These are phyloP conservation scores for Mycena sanguinolenta DNA, from an alignment of 768 basidiomycete species.

Conservation along the genomic window DNA sequence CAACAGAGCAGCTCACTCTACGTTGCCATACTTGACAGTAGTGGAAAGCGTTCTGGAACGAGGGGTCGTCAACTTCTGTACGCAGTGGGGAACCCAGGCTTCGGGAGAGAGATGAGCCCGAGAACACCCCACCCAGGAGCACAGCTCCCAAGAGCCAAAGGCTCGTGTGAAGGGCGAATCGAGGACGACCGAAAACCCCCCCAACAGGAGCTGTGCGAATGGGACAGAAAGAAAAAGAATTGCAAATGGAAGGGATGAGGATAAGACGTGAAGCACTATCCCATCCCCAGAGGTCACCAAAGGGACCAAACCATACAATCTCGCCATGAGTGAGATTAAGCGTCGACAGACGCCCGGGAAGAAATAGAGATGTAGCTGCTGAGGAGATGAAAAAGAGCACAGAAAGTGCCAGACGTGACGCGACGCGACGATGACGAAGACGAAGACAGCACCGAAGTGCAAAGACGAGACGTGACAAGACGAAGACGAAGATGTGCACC, in stretches of 20 bases:
- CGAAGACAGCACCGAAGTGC: no score
- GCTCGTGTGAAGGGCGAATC: slow-evolving; percentile 24
- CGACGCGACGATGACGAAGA: no score
- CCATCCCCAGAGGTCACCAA: background rate
- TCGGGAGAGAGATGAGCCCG: slow-evolving; percentile 3
- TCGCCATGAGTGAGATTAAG: background rate
- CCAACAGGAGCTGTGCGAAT: slow-evolving; percentile 17
- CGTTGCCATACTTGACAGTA: no score
- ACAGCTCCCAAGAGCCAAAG: slow-evolving; percentile 24
- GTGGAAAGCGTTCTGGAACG: slow-evolving; percentile 4
- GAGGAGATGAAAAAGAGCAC: no score
- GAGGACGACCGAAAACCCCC: slow-evolving; percentile 8
- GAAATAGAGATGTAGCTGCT: no score
- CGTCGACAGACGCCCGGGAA: background rate
- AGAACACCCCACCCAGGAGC: background rate
- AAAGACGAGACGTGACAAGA: no score
- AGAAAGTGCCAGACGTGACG: no score
- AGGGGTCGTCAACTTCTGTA: background rate
- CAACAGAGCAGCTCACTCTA: no score
- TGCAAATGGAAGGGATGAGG: no score
- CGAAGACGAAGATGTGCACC: background rate
- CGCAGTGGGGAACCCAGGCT: slow-evolving; percentile 1
- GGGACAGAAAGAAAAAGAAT: background rate
- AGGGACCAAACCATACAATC: slow-evolving; percentile 9
- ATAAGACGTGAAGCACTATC: background rate